These are phyloP conservation scores for Populus hybrid DNA, from an alignment of 441 rosid genomes.

Conservation along the genomic window DNA sequence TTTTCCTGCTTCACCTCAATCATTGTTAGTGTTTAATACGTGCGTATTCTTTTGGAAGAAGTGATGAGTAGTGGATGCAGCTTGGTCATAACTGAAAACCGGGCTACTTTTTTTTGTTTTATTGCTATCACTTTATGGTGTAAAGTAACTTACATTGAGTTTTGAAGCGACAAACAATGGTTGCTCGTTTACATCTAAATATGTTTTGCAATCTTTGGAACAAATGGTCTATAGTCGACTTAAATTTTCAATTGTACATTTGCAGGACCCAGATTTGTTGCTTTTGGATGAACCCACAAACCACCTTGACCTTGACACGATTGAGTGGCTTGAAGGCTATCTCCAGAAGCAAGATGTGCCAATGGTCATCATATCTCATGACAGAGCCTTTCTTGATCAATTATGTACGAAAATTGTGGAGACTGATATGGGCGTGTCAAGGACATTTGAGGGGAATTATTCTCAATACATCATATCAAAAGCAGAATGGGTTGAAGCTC, in stretches of 20 bases:
- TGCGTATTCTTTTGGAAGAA: constrained; percentile 1
- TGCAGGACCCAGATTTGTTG: constrained; percentile 88
- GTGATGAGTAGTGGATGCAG: not conserved
- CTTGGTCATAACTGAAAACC: constrained; percentile 3
- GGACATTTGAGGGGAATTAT: constrained; percentile 81
- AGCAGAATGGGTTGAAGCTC: constrained; percentile 79
- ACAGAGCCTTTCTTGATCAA: constrained; percentile 95
- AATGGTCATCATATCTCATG: constrained; percentile 93
- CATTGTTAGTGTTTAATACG: not conserved
- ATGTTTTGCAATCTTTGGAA: not conserved
- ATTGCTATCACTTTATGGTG: no score
- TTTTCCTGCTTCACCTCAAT: not conserved
- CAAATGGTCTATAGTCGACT: constrained; percentile 14
- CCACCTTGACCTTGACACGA: constrained; percentile 93
- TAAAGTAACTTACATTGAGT: not conserved
- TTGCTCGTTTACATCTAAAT: constrained; percentile 1
- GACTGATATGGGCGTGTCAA: constrained; percentile 91
- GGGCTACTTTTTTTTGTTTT: not conserved
- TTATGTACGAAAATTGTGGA: constrained; percentile 94
- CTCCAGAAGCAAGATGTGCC: constrained; percentile 89
- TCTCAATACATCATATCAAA: constrained; percentile 74
- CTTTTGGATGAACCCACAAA: constrained; percentile 95
- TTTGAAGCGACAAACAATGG: constrained; percentile 6
- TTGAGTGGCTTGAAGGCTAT: constrained; percentile 97
- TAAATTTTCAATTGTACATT: not conserved